Conservation (phyloP, 306 rosid genomes). For the Medicago lupulina region DNA sequence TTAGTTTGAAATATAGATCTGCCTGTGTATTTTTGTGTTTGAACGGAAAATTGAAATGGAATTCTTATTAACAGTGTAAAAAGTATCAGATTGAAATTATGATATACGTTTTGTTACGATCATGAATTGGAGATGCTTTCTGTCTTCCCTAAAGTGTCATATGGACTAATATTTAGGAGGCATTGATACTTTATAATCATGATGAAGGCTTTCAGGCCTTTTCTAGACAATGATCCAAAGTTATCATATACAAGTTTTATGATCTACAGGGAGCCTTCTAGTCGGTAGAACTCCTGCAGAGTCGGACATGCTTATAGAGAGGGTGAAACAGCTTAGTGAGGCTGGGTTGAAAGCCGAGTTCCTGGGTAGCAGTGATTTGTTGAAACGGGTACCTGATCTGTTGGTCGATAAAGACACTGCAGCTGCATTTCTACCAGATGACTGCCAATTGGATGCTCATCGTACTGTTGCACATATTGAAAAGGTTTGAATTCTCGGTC, state of each 20-base stretch:
- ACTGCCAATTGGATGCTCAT: constrained; percentile 87
- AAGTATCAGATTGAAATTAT: constrained; percentile 7
- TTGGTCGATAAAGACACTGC: constrained; percentile 60
- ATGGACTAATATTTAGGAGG: constrained; percentile 5
- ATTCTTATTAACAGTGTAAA: background rate
- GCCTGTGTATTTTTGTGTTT: no score
- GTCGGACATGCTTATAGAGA: constrained; percentile 58
- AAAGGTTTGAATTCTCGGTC: constrained; percentile 55
- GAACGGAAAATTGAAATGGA: background rate
- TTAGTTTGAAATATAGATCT: no score
- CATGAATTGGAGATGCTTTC: constrained; percentile 24
- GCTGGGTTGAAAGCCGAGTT: constrained; percentile 79
- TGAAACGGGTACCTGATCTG: constrained; percentile 72
- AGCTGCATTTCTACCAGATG: constrained; percentile 85
- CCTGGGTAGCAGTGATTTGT: constrained; percentile 65
- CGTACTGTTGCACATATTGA: constrained; percentile 62
- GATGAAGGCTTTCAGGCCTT: background rate
- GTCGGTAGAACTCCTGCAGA: constrained; percentile 71
- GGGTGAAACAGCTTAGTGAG: constrained; percentile 63
- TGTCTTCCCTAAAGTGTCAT: constrained; percentile 15
- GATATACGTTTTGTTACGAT: background rate
- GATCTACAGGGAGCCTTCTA: constrained; percentile 73
- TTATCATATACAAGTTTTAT: constrained; percentile 22
- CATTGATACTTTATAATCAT: constrained; percentile 15
- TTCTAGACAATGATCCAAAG: background rate